Percentiles rank a stretch among this genome's conserved stretches.
These are phyloP conservation scores for Escallonia rubra DNA, from an alignment of 129 eudicot species.

Conservation along the genomic window DNA sequence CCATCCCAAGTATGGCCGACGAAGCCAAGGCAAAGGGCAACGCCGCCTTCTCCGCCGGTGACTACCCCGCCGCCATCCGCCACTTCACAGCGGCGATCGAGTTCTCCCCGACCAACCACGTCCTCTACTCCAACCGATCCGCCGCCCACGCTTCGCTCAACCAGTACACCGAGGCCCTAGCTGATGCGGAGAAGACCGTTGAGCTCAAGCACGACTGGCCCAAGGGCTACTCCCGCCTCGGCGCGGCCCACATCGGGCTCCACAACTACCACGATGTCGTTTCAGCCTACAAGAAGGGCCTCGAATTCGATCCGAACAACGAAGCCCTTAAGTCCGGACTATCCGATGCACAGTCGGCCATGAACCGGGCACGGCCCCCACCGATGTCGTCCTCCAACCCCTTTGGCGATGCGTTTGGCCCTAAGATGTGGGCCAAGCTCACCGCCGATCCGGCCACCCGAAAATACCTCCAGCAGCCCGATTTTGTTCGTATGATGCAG, in stretches of 20 bases:
- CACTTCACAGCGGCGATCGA: conserved; percentile 88
- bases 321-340: conserved; percentile 75
- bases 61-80: conserved; percentile 58
- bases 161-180: conserved; percentile 51
- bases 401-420: conserved; percentile 91
- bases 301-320: conserved; percentile 72
- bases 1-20: too few species aligned
- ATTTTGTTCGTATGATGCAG: conserved; percentile 82
- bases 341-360: conserved; percentile 51
- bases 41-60: conserved; percentile 90
- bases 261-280: conserved; percentile 44
- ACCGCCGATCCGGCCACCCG: conserved; percentile 74
- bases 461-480: conserved; percentile 67
- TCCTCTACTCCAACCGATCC: conserved; percentile 91
- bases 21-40: conserved; percentile 98
- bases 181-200: conserved; percentile 81
- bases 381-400: conserved; percentile 30
- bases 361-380: too few species aligned
- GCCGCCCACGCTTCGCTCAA: conserved; percentile 87
- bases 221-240: conserved; percentile 90
- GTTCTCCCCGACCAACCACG: conserved; percentile 81
- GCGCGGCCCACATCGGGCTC: conserved; percentile 71
- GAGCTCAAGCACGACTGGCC: conserved; percentile 89
- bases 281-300: conserved; percentile 67
- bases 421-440: conserved; percentile 94